Base-by-base conservation (phyloP, 1,284 basidiomycete species). In the Earliella scabrosa region DNA sequence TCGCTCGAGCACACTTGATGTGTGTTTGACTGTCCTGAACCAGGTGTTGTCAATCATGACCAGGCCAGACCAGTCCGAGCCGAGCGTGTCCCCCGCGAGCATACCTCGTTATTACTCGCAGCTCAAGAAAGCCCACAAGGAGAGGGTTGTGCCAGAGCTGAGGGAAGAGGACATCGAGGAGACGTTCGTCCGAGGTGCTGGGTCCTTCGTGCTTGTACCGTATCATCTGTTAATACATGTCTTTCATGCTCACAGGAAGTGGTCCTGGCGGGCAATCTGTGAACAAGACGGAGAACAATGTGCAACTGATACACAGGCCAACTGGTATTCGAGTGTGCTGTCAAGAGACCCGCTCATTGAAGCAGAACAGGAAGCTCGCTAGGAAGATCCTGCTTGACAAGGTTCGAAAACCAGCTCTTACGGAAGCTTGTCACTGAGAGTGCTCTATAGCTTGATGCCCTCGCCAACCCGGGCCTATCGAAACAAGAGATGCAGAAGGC, bases 211-310 rank as follows among this genome's bases (percentile, higher is more conserved):
- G 50, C 59, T 38, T 57, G 54, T 48, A 55, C 41, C 36, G 60
- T 45, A 60, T 52, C 26, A 50, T 39, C 52, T 56, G 53, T 59
- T 57, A 58, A 51, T 56, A 51, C 59, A 34, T 35, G 56, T 59
- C 40, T 52, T 57, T n/a, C 32, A 46, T 50, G 50, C 38, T 13
- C 50, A 48, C 61, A 92, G 90, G 90, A 45, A 89, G 90, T 70
- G 90, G 90, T 24, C 91, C 91, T 67, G 90, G 90, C 26, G 91
- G 90, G 32, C 90, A 93, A 75, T 92, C 90, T 24, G 85, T 93
- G 67, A 93, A 93, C 76, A 93, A 93, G 76, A 92, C 90, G 56
- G 80, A 88, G 73, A 92, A 91, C 68, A 89, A 90, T 66, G 90
- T 93, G 27, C 90, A 92, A 67, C 74, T 93, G 24, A 70, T 90